phyloP scores from a whole-genome alignment of 2,329 filamentous ascomycete species.

The Claviceps maximensis region DNA sequence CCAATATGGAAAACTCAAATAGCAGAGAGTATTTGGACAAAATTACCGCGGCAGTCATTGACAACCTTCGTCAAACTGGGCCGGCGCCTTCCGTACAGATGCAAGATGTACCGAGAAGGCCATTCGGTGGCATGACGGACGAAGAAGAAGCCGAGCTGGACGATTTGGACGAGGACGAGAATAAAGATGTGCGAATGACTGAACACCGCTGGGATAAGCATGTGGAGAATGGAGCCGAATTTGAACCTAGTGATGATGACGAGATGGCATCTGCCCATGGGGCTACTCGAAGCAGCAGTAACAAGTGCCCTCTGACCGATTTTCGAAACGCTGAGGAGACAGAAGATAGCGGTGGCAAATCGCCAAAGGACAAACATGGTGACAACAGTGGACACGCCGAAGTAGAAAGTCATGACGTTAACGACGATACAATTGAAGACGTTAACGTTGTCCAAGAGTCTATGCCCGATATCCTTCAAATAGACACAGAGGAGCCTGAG shows the following conservation, averaged over 20 bases:
- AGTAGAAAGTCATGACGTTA: constrained; percentile 22
- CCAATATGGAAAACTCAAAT: constrained; percentile 86
- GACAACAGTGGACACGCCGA: constrained; percentile 16
- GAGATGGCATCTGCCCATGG: constrained; percentile 64
- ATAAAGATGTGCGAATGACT: constrained; percentile 71
- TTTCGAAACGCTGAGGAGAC: constrained; percentile 30
- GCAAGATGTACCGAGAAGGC: constrained; percentile 57
- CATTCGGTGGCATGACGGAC: constrained; percentile 48
- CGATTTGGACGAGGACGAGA: constrained; percentile 69
- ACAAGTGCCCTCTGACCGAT: constrained; percentile 38
- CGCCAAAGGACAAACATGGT: constrained; percentile 22
- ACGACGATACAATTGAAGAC: constrained; percentile 32
- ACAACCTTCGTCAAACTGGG: constrained; percentile 76
- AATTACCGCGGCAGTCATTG: constrained; percentile 67
- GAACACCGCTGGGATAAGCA: constrained; percentile 72
- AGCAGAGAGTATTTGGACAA: constrained; percentile 68
- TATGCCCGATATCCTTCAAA: constrained; percentile 14
- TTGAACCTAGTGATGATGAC: constrained; percentile 82
- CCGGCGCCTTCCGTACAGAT: constrained; percentile 85
- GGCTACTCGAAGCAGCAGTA: constrained; percentile 39
- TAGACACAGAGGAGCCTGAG: constrained; percentile 8
- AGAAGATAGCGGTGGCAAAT: constrained; percentile 24
- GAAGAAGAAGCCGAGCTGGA: constrained; percentile 54
- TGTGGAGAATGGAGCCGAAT: constrained; percentile 63
- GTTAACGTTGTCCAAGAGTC: constrained; percentile 18